Base-by-base conservation (phyloP, 2,329 filamentous ascomycete species). In the Gaeumannomyces tritici region DNA sequence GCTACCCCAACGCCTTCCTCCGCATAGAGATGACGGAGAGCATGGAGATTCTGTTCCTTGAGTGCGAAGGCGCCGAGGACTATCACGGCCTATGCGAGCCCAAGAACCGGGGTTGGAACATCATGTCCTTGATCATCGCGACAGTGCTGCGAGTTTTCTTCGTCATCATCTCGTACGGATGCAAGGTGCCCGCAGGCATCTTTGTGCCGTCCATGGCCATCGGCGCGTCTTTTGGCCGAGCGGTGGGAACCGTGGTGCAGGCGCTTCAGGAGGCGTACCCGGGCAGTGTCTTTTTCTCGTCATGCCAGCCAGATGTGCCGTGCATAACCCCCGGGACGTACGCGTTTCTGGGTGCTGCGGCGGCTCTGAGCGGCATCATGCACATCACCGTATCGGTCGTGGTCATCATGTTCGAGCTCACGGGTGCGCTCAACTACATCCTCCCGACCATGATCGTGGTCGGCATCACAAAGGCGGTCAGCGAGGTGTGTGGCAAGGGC, bases 341-440 rank as follows among this genome's bases (percentile, higher is more conserved):
- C 71, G 95, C 95, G 8, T 96, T 99, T 68, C 81, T 99, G 0
- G 95, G 95, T 55, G 95, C 95, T 6, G 95, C 88, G 0, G 93
- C 95, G 2, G 91, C 95, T 0, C 80, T 99, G 28, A 93, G 90
- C 73, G 95, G 95, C 12, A 97, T 98, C 71, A 99, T 98, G 93
- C 95, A 98, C 74, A 90, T 99, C 65, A 97, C 93, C 0, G 87
- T 99, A 21, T 96, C 93, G 0, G 92, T 99, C 12, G 93, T 97
- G 2, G 95, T 98, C 70, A 99, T 99, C 77, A 97, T 97, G 89
- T 99, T 99, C 71, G 95, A 99, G 78, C 87, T 99, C 62, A 99
- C 95, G 0, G 95, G 95, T 61, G 95, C 95, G 1, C 82, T 99
- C 31, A 96, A 92, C 0, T 98, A 99, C 71, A 98, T 99, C 66